Evolutionary conservation across 768 basidiomycete genomes (phyloP).

Genomic region (Clavaria fumosa): DNA sequence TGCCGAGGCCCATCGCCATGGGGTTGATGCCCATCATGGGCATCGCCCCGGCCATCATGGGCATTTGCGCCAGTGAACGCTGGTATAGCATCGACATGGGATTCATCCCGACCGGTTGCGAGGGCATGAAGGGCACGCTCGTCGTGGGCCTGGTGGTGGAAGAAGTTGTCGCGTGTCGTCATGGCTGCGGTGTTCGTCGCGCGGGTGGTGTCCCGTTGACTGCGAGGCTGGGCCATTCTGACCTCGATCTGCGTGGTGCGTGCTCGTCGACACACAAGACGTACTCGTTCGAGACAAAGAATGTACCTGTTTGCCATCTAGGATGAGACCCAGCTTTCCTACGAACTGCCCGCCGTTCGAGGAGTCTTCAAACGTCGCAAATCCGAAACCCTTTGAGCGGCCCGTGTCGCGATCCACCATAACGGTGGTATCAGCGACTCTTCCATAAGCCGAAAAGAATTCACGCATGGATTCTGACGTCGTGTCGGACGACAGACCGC

Average conservation of each 20-base stretch:
- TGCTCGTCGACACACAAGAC: not conserved
- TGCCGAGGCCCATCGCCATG: no score
- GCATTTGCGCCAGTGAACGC: not conserved
- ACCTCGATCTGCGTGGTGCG: conserved; percentile 81
- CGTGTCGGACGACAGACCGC: conserved; percentile 83
- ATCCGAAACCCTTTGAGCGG: conserved; percentile 93
- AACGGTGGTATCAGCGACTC: conserved; percentile 93
- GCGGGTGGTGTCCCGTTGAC: conserved; percentile 51
- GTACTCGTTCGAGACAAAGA: not conserved
- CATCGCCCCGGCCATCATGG: conserved; percentile 44
- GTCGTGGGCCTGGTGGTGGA: conserved; percentile 22
- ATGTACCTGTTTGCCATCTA: conserved; percentile 88
- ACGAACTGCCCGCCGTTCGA: conserved; percentile 71
- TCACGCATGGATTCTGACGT: conserved; percentile 88
- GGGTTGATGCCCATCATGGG: conserved; percentile 39
- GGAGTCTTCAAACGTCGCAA: conserved; percentile 91
- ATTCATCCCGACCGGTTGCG: conserved; percentile 72
- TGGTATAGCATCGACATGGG: conserved; percentile 87
- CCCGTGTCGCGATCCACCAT: conserved; percentile 97
- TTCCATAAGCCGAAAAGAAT: conserved; percentile 88
- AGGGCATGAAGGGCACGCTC: conserved; percentile 68
- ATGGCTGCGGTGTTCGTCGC: conserved; percentile 12
- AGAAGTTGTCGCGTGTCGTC: conserved; percentile 12
- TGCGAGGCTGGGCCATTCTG: conserved; percentile 87
- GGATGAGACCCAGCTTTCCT: conserved; percentile 74